These are phyloP conservation scores for Raffaelea albimanens DNA, from an alignment of 2,329 filamentous ascomycete genomes.

Conservation along the genomic window DNA sequence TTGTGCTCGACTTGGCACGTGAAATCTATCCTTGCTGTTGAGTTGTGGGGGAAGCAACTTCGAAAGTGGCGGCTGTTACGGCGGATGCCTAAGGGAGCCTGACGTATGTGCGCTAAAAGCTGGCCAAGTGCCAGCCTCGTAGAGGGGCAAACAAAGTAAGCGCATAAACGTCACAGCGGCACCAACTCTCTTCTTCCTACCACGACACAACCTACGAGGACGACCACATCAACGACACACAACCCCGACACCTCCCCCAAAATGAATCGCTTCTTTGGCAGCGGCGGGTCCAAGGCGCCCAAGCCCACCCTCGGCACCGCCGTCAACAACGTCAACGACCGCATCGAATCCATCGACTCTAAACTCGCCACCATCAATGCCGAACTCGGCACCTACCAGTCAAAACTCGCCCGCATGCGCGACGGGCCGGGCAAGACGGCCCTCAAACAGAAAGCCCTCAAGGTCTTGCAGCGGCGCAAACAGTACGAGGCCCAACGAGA, in stretches of 20 bases:
- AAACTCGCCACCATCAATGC: slow-evolving; percentile 89
- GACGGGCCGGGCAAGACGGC: slow-evolving; percentile 90
- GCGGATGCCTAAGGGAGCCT: too few species aligned
- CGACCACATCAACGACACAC: too few species aligned
- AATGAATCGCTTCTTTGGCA: slow-evolving; percentile 96
- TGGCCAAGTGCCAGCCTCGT: slow-evolving; percentile 1
- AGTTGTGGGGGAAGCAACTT: too few species aligned
- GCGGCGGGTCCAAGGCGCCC: slow-evolving; percentile 57
- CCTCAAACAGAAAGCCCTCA: slow-evolving; percentile 88
- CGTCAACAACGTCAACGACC: slow-evolving; percentile 75
- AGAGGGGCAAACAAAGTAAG: too few species aligned
- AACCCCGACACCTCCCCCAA: background rate
- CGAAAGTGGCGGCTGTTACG: too few species aligned
- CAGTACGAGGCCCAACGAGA: slow-evolving; percentile 91
- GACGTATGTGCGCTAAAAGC: too few species aligned
- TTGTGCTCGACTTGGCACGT: too few species aligned
- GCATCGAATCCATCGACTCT: slow-evolving; percentile 82
- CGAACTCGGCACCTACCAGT: slow-evolving; percentile 80
- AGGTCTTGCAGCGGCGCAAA: slow-evolving; percentile 86
- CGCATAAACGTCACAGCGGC: too few species aligned
- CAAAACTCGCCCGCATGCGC: slow-evolving; percentile 83
- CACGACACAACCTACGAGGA: too few species aligned
- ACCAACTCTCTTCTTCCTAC: too few species aligned
- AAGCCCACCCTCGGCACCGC: slow-evolving; percentile 82
- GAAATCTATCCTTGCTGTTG: too few species aligned